Evolutionary conservation across 176 grass and related monocot species (phyloP).

Genomic region (Bonia amplexicaulis): DNA sequence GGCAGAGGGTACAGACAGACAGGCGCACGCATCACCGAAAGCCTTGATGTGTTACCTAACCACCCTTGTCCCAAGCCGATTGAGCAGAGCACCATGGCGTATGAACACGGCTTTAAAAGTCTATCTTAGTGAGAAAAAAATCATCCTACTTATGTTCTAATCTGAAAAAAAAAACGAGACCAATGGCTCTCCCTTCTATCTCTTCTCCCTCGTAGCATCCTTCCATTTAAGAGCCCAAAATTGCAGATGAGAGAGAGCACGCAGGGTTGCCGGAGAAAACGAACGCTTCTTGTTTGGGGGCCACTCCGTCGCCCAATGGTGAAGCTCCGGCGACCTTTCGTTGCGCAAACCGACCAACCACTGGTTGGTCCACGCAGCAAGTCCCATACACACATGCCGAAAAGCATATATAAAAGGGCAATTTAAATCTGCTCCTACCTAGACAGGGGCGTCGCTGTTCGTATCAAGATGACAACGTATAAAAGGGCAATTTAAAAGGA

Average conservation of each 20-base stretch:
- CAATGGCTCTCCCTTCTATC: background rate
- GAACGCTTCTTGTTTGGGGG: background rate
- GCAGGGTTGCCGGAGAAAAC: background rate
- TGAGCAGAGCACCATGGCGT: too few species aligned
- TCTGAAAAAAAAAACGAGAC: too few species aligned
- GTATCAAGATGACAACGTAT: background rate
- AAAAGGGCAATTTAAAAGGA: too few species aligned
- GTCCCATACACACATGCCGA: background rate
- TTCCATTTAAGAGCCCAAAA: slow-evolving; percentile 31
- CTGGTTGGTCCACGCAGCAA: background rate
- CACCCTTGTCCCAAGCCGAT: slow-evolving; percentile 11
- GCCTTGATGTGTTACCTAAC: background rate
- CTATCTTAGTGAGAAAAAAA: too few species aligned
- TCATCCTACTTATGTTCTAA: too few species aligned
- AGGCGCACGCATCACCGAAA: background rate
- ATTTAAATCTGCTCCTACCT: background rate
- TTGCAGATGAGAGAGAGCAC: background rate
- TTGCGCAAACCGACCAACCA: background rate
- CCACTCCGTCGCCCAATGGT: background rate
- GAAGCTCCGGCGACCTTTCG: background rate
- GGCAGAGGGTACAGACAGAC: background rate
- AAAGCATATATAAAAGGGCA: background rate
- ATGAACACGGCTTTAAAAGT: too few species aligned
- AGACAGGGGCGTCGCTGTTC: background rate
- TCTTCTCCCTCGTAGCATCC: background rate